Conservation (phyloP, 805 yeast species). For the Candida tammaniensis region DNA sequence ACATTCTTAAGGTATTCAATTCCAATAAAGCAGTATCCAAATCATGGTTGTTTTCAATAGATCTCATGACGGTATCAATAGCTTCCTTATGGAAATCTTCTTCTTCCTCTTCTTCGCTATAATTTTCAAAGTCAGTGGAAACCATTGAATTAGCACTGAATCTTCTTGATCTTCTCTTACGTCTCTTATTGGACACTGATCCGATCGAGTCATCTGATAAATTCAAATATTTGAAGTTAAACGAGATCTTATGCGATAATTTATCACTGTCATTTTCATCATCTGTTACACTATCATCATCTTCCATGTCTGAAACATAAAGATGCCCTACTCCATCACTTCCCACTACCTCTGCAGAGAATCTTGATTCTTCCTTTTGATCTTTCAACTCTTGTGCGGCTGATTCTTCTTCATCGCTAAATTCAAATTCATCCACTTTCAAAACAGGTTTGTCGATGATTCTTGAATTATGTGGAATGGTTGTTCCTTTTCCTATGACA, state of each 20-base stretch:
- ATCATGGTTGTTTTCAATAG: slow-evolving; percentile 89
- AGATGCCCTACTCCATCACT: slow-evolving; percentile 49
- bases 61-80: slow-evolving; percentile 87
- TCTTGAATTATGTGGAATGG: slow-evolving; percentile 49
- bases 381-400: slow-evolving; percentile 13
- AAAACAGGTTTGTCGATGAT: slow-evolving; percentile 49
- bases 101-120: slow-evolving; percentile 45
- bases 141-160: slow-evolving; percentile 34
- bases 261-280: slow-evolving; percentile 1
- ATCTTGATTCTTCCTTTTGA: slow-evolving; percentile 2
- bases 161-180: slow-evolving; percentile 30
- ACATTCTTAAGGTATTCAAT: slow-evolving; percentile 92
- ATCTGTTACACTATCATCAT: slow-evolving; percentile 33
- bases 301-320: slow-evolving; percentile 41
- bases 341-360: slow-evolving; percentile 38
- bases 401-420: slow-evolving; percentile 22
- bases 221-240: slow-evolving; percentile 31
- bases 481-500: slow-evolving; percentile 52
- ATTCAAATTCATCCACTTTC: slow-evolving; percentile 17
- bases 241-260: slow-evolving; percentile 3
- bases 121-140: slow-evolving; percentile 47
- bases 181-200: slow-evolving; percentile 44
- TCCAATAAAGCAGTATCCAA: slow-evolving; percentile 90
- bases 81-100: slow-evolving; percentile 89
- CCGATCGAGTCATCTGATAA: slow-evolving; percentile 59